Evolutionary conservation across 2,329 filamentous ascomycete genomes (phyloP), one percentile per base, ranked within the genome.

Genomic region (Verticillium albo-atrum): DNA sequence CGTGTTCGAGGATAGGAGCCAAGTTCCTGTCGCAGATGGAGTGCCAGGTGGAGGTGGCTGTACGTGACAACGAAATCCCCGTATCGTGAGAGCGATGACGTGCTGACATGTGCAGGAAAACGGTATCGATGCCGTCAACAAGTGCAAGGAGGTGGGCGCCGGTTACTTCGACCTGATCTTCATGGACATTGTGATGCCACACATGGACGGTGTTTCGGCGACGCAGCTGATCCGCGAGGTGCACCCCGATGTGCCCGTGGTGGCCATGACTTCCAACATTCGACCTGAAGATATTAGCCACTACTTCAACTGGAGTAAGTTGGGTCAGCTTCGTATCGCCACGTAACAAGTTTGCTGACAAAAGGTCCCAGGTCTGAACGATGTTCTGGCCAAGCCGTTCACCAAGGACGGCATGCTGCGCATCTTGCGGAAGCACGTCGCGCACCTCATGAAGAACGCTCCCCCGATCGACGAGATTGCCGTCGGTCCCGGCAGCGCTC

Each of bases 261-360:
- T 99, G 60, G 95, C 95, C 54, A 98, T 99, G 95, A 99, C 95
- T 3, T 97, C 94, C 3, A 99, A 98, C 71, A 98, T 99, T 64
- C 86, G 95, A 64, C 93, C 92, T 62, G 94, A 97, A 68, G 95
- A 99, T 71, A 96, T 98, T 62, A 91, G 94, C 58, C 93, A 96
- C 77, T 99, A 99, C 72, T 98, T 97, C 77, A 83, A 79, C 89
- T 74, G 26, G 52, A 60, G 60, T 67, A 68, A 63, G 56, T 56
- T 20, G n/a, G 12, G 2, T 23, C 20, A 50, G 42, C 5, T 10
- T 32, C 9, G n/a, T 20, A 7, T 47, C 14, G 26, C 17, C n/a
- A 15, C 56, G 59, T 60, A 62, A 20, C 6, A 12, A n/a, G 7
- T 42, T 26, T 17, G 32, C 30, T 55, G 30, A 42, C 54, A 20